Conservation (phyloP, 1,284 basidiomycete genomes). For the Naganishia sp. region DNA sequence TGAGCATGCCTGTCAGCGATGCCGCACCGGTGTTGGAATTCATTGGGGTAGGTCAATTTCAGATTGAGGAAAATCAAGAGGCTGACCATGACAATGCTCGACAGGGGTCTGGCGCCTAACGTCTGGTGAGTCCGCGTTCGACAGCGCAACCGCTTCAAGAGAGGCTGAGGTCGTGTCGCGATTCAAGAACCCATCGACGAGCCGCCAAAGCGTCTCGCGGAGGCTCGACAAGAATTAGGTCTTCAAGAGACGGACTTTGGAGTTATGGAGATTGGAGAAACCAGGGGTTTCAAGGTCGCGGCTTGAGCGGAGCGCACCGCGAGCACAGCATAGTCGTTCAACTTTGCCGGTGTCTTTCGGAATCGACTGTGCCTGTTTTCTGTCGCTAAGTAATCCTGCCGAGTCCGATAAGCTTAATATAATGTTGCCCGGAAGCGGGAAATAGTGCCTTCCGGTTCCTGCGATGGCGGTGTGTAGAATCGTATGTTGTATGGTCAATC, state of each 20-base stretch:
- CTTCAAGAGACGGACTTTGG: conserved; percentile 60
- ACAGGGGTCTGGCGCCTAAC: conserved; percentile 49
- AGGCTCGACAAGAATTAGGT: conserved; percentile 59
- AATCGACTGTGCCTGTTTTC: too few relatives aligned
- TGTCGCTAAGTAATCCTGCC: too few relatives aligned
- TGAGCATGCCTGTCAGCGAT: conserved; percentile 39
- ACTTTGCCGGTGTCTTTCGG: too few relatives aligned
- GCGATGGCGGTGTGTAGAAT: too few relatives aligned
- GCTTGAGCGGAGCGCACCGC: background rate
- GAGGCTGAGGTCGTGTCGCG: conserved; percentile 18
- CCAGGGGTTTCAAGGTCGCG: conserved; percentile 36
- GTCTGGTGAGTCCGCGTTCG: conserved; percentile 23
- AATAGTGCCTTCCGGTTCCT: too few relatives aligned
- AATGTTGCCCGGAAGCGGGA: too few relatives aligned
- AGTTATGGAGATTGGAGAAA: conserved; percentile 63
- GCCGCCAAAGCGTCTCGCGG: conserved; percentile 60
- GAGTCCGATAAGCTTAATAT: too few relatives aligned
- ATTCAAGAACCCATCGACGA: conserved; percentile 61
- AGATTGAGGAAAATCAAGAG: background rate
- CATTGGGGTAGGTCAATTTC: conserved; percentile 61
- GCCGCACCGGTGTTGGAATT: conserved; percentile 64
- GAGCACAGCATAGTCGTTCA: too few relatives aligned
- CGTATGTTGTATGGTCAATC: too few relatives aligned
- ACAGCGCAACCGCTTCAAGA: too few relatives aligned
- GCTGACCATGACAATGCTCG: background rate